Conservation (phyloP, 345 rosid genomes). For the Citrus medica region DNA sequence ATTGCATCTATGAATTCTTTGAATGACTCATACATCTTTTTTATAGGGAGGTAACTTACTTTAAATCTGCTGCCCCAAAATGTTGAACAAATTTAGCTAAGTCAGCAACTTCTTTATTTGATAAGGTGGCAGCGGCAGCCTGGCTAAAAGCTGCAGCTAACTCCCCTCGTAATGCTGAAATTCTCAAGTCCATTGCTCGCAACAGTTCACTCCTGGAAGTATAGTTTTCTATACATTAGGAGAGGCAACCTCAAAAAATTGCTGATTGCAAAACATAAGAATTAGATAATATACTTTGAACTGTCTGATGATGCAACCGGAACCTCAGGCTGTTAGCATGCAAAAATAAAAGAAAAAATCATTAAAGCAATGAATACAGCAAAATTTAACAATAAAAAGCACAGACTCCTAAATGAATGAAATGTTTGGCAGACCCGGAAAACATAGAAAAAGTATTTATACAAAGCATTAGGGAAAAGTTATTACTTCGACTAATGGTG, state of each 20-base stretch:
- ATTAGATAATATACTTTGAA: conserved; percentile 40
- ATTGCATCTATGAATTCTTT: conserved; percentile 3
- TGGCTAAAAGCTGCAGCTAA: conserved; percentile 40
- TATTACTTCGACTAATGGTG: conserved; percentile 22
- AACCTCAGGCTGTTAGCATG: conserved; percentile 30
- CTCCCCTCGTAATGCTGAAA: conserved; percentile 46
- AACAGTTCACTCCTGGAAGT: conserved; percentile 52
- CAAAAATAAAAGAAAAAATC: conserved; percentile 9
- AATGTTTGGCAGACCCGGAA: neutral
- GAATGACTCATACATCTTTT: neutral
- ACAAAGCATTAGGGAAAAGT: conserved; percentile 5
- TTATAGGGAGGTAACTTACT: conserved; percentile 39
- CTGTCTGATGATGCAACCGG: conserved; percentile 37
- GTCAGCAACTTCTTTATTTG: conserved; percentile 35
- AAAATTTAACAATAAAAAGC: neutral
- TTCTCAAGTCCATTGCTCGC: conserved; percentile 59
- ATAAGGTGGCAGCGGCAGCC: conserved; percentile 35
- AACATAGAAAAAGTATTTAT: neutral
- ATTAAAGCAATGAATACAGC: neutral
- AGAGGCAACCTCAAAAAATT: conserved; percentile 8
- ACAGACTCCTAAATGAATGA: neutral
- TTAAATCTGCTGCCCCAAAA: conserved; percentile 46
- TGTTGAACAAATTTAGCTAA: conserved; percentile 40
- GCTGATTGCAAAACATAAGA: neutral
- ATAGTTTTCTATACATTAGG: conserved; percentile 11